These are phyloP conservation scores for Sphagnum magellanicum DNA, from an alignment of 228 moss, liverwort and hornwort species.

Conservation along the genomic window DNA sequence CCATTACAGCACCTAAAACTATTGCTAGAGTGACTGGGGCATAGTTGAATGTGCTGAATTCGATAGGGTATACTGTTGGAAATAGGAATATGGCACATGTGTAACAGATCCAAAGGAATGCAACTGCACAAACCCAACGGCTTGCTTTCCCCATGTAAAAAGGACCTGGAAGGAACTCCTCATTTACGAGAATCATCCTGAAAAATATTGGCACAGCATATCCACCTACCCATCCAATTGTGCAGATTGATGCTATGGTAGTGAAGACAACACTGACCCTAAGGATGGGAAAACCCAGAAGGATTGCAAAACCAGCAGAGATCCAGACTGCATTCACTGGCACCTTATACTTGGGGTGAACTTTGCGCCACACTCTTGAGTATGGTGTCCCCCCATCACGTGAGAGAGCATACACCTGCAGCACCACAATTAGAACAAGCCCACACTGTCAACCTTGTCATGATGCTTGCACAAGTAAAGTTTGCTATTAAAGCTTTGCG, in stretches of 20 bases:
- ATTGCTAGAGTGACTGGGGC: conserved; percentile 59
- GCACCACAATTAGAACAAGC: neutral
- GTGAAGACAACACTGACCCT: conserved; percentile 82
- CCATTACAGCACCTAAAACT: conserved; percentile 52
- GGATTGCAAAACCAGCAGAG: conserved; percentile 31
- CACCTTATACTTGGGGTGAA: conserved; percentile 64
- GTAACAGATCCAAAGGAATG: conserved; percentile 87
- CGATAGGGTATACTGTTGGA: conserved; percentile 65
- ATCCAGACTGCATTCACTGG: conserved; percentile 97
- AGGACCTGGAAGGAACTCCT: conserved; percentile 75
- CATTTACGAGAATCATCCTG: conserved; percentile 60
- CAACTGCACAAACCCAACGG: conserved; percentile 63
- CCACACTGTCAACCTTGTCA: neutral
- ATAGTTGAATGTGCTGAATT: conserved; percentile 64
- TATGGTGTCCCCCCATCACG: conserved; percentile 85
- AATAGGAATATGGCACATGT: conserved; percentile 75
- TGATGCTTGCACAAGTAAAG: neutral
- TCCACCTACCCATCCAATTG: conserved; percentile 96
- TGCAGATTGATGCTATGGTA: conserved; percentile 83
- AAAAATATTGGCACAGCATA: conserved; percentile 92
- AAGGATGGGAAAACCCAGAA: conserved; percentile 79
- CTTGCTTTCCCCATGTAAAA: conserved; percentile 72
- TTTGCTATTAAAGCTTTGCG: neutral
- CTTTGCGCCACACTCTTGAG: conserved; percentile 58
- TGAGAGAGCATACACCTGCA: conserved; percentile 80